Evolutionary conservation across 495 filamentous ascomycete genomes (phyloP).

Genomic region (Talaromyces borbonicus): DNA sequence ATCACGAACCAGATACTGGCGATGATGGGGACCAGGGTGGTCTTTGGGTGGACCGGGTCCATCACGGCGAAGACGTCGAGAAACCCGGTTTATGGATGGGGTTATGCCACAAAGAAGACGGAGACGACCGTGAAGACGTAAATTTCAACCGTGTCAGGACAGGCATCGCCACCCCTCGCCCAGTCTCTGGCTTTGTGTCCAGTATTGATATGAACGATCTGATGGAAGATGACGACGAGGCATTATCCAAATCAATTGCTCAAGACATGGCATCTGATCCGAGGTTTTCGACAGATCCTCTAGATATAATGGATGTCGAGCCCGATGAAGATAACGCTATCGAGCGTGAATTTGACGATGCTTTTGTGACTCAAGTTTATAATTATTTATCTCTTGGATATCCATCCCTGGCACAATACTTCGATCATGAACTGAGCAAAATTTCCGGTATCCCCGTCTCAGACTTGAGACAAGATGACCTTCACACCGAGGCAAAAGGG

Average conservation of each 20-base stretch:
- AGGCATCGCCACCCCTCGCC: slow-evolving; percentile 21
- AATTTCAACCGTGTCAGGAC: slow-evolving; percentile 1
- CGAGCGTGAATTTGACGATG: slow-evolving; percentile 61
- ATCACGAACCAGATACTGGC: slow-evolving; percentile 30
- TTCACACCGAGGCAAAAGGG: slow-evolving; percentile 49
- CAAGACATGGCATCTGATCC: background rate
- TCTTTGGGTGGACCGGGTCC: slow-evolving; percentile 31
- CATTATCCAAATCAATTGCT: background rate
- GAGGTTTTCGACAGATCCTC: background rate
- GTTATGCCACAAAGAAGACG: slow-evolving; percentile 25
- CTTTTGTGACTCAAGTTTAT: slow-evolving; percentile 89
- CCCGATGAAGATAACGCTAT: slow-evolving; percentile 39
- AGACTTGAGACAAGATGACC: slow-evolving; percentile 63
- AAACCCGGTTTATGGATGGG: slow-evolving; percentile 61
- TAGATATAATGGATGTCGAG: slow-evolving; percentile 3
- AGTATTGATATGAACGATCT: slow-evolving; percentile 1
- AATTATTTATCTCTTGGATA: slow-evolving; percentile 92
- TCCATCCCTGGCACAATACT: slow-evolving; percentile 69
- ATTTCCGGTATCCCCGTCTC: slow-evolving; percentile 58
- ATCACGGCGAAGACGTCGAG: slow-evolving; percentile 16
- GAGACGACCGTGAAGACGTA: slow-evolving; percentile 7
- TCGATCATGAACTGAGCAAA: slow-evolving; percentile 70
- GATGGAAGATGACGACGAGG: background rate
- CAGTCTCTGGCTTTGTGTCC: slow-evolving; percentile 9
- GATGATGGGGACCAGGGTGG: slow-evolving; percentile 20